Base-by-base conservation (phyloP, 2,329 filamentous ascomycete genomes). In the Penicillium sp. region DNA sequence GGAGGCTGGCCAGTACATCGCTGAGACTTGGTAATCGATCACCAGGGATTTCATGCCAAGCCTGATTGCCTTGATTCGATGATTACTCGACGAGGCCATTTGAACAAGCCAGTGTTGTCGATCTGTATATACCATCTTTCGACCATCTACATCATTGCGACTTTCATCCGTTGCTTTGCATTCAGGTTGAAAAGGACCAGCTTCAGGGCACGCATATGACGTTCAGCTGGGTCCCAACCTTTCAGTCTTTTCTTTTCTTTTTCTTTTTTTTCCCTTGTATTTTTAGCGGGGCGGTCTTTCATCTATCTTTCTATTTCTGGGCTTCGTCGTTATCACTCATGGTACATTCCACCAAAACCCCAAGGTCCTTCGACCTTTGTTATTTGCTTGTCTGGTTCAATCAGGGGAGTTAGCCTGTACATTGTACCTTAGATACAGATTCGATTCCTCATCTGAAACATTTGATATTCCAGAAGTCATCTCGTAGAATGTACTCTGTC, bases 1-100 rank as follows among this genome's bases (percentile, higher is more conserved):
- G 79, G 87, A 91, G 62, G 90, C 85, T 24, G 92, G 92, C 4
- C 92, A 96, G 76, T 99, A 96, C 71, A 96, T 96, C 80, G 90
- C 93, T 53, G 70, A 72, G 66, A 71, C 70, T 13, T 72, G 70
- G 70, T 71, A 56, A 68, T 56, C 43, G 18, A 38, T 18, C 34
- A 21, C 15, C 9, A 4, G 34, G 7, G 5, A 36, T 38, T 10
- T 9, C 36, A 21, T 23, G 3, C 10, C 16, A 12, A 13, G 36
- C 16, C 12, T 6, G 8, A 13, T 4, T 39, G 36, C 36, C 16
- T 39, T 18, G 13, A 10, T 6, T 21, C 18, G 16, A 21, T 12
- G 9, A 23, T 39, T 13, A 9, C 16, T 38, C n/a, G 34, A 38
- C 4, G 7, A 18, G 10, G 16, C 16, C 18, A 3, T 26, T 26